Percentiles rank a stretch among this genome's conserved stretches.
Evolutionary conservation across 768 basidiomycete genomes (phyloP).

Genomic region (Exidia glandulosa): DNA sequence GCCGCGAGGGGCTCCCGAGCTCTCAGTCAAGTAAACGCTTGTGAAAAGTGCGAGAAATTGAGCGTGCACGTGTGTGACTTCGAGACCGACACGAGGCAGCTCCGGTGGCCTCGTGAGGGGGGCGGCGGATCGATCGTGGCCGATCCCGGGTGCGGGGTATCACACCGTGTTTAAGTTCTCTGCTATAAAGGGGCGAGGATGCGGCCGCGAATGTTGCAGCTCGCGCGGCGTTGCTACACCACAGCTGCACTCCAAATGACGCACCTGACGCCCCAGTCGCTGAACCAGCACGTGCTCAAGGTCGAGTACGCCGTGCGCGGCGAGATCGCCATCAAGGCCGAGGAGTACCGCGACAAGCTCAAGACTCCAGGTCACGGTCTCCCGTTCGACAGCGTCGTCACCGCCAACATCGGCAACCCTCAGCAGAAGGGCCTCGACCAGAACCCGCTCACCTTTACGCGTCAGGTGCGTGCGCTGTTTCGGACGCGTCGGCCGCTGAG

Average conservation of each 20-base stretch:
- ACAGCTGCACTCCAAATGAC: neutral
- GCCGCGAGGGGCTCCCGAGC: neutral
- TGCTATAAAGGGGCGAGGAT: neutral
- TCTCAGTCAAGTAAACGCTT: neutral
- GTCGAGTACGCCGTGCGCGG: slow-evolving; percentile 97
- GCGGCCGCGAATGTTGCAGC: neutral
- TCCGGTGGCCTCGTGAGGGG: neutral
- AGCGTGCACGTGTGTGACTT: no score
- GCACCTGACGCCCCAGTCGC: slow-evolving; percentile 49
- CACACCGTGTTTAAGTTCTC: neutral
- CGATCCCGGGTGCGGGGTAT: neutral
- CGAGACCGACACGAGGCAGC: no score
- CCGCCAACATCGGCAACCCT: slow-evolving; percentile 95
- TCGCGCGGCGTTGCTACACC: neutral
- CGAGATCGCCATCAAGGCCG: slow-evolving; percentile 91
- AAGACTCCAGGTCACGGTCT: slow-evolving; percentile 45
- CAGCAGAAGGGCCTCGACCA: slow-evolving; percentile 94
- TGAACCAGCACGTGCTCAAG: slow-evolving; percentile 76
- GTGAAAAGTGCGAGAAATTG: no score
- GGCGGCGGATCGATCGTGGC: neutral
- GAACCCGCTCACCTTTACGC: slow-evolving; percentile 79
- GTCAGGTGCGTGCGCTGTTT: slow-evolving; percentile 55
- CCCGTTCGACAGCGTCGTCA: slow-evolving; percentile 83
- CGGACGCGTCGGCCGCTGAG: neutral
- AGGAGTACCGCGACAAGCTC: slow-evolving; percentile 64